phyloP scores from a whole-genome alignment of 2,329 filamentous ascomycete species.

The Daldinia eschscholtzii region DNA sequence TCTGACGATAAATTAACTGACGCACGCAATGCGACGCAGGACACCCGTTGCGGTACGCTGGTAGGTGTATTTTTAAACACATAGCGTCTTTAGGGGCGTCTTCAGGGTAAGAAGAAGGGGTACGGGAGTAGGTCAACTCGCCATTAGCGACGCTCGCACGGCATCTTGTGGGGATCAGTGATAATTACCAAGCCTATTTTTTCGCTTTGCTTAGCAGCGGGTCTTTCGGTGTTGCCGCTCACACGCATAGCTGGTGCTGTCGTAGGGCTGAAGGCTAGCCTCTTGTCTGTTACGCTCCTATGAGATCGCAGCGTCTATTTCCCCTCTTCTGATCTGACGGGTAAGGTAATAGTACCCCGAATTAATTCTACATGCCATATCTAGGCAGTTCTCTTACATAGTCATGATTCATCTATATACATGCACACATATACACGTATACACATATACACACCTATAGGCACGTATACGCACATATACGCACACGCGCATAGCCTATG shows the following conservation, averaged over 20 bases:
- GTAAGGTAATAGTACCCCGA: constrained; percentile 23
- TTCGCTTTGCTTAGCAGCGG: constrained; percentile 26
- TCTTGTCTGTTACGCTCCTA: constrained; percentile 24
- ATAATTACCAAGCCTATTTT: constrained; percentile 8
- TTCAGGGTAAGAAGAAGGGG: background rate
- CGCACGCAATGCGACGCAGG: constrained; percentile 32
- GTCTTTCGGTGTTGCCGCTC: constrained; percentile 42
- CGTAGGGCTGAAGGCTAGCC: constrained; percentile 41
- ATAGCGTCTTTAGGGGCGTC: constrained; percentile 5
- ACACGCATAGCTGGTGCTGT: constrained; percentile 23
- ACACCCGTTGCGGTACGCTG: background rate
- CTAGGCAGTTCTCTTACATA: background rate
- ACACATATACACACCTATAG: background rate
- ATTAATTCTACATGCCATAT: constrained; percentile 7
- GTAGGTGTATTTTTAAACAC: constrained; percentile 16
- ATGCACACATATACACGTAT: background rate
- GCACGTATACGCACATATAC: background rate
- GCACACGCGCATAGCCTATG: constrained; percentile 28
- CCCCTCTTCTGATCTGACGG: constrained; percentile 21
- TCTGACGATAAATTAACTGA: constrained; percentile 43
- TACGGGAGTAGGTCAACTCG: background rate
- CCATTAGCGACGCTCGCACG: background rate
- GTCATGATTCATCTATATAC: background rate
- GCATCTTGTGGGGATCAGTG: constrained; percentile 7
- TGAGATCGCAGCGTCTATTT: constrained; percentile 24